Conservation (phyloP, 177 flowering plant species). For the Vitis hybrid region DNA sequence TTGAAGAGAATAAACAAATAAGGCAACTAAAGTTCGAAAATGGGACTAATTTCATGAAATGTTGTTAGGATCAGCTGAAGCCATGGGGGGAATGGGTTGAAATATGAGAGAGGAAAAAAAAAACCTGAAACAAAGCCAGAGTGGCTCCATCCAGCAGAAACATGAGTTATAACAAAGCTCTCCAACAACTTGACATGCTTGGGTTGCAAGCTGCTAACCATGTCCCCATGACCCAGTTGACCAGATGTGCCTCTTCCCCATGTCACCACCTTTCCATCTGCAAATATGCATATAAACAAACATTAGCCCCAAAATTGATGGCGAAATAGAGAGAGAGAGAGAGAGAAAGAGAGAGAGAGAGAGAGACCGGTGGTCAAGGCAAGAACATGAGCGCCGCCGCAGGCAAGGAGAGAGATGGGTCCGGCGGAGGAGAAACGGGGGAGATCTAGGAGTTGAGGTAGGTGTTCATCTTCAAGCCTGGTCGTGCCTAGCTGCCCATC, state of each 20-base stretch:
- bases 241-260: constrained; percentile 96
- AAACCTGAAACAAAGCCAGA: constrained; percentile 93
- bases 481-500: constrained; percentile 86
- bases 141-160: constrained; percentile 98
- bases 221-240: constrained; percentile 84
- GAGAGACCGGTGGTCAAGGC: constrained; percentile 53
- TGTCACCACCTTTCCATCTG: constrained; percentile 66
- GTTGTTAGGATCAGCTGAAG: too few species aligned
- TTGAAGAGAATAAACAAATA: too few species aligned
- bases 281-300: constrained; percentile 5
- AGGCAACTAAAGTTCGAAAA: too few species aligned
- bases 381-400: constrained; percentile 91
- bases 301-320: not conserved
- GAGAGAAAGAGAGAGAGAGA: constrained; percentile 10
- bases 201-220: constrained; percentile 43
- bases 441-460: constrained; percentile 47
- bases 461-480: constrained; percentile 53
- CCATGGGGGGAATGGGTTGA: too few species aligned
- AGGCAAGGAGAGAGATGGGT: constrained; percentile 63
- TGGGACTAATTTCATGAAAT: too few species aligned
- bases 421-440: constrained; percentile 28
- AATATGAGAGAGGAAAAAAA: not conserved
- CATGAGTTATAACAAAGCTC: constrained; percentile 34
- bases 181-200: constrained; percentile 43
- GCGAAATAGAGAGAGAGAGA: not conserved